Evolutionary conservation across 208 protist species (phyloP).

Genomic region (Dictyostelium gargantuum): DNA sequence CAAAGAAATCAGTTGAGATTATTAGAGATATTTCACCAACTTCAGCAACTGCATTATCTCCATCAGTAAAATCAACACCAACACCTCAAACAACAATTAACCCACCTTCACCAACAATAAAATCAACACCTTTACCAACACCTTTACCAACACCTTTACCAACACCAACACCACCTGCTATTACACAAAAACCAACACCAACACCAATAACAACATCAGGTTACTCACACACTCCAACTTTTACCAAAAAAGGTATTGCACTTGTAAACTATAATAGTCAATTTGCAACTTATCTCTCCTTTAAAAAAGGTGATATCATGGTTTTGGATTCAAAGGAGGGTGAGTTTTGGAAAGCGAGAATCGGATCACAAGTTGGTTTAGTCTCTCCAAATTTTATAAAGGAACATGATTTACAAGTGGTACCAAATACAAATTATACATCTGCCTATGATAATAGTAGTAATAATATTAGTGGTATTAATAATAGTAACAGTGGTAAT

Average conservation of each 20-base stretch:
- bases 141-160: neutral
- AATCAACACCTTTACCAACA: neutral
- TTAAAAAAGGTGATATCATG: constrained; percentile 30
- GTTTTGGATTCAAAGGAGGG: neutral
- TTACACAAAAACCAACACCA: neutral
- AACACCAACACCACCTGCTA: neutral
- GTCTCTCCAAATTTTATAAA: constrained; percentile 8
- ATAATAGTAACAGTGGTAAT: neutral
- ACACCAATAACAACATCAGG: neutral
- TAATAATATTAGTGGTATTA: too few species aligned
- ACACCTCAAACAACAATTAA: neutral
- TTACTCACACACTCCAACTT: too few species aligned
- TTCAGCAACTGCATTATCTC: neutral
- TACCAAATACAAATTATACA: too few species aligned
- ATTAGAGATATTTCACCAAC: constrained; percentile 36
- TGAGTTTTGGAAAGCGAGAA: constrained; percentile 27
- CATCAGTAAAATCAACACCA: neutral
- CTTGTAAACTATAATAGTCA: neutral
- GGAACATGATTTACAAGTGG: neutral
- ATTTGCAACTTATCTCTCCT: constrained; percentile 18
- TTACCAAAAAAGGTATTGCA: constrained; percentile 12
- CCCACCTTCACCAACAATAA: neutral
- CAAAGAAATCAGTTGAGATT: constrained; percentile 40
- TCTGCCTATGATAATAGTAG: neutral
- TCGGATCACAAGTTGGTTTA: constrained; percentile 5